Base-by-base conservation (phyloP, 768 basidiomycete species). In the Pilatotrama ljubarskyi region DNA sequence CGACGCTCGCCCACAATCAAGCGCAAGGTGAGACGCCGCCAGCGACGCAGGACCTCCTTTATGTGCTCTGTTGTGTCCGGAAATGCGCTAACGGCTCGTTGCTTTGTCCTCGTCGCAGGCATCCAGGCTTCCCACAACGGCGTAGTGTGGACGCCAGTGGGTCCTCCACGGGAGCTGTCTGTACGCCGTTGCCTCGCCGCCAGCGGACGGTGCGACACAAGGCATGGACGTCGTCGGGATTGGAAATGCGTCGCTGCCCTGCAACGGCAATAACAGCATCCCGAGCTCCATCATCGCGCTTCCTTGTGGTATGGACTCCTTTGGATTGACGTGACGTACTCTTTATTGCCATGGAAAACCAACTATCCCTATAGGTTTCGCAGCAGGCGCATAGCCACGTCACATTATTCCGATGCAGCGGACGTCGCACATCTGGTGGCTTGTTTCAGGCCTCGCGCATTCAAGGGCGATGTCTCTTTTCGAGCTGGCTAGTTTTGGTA, bases 111-210 rank as follows among this genome's bases (percentile, higher is more conserved):
- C 26, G 26, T 29, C 26, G 25, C 46, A 15, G 13, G 24, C 25
- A 32, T 32, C 10, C 29, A 32, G 29, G 10, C 25, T 38, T 38
- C 50, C 35, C 36, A 38, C 50, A 37, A 22, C 50, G 36, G 50
- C 50, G 20, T 37, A 24, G 50, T 51, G 50, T 51, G 50, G 50
- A 40, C 15, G 50, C 25, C 22, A 20, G 50, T 51, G 50, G 50
- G 26, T 40, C 36, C 50, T 14, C 2, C 10, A 3, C 50, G 22
- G 50, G 22, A 22, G 50, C 36, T 5, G 14, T 38, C 46, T 25
- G 38, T 40, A 40, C 29, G 50, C 4, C 13, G 36, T 22, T 22
- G n/a, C 22, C 50, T 51, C 18, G 37, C 36, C 9, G 11, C 24
- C 22, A 24, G 20, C 22, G 6, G 1, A 25, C 14, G 20, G 22